phyloP scores from a whole-genome alignment of 805 yeast genomes.

The Teunomyces tritomae region DNA sequence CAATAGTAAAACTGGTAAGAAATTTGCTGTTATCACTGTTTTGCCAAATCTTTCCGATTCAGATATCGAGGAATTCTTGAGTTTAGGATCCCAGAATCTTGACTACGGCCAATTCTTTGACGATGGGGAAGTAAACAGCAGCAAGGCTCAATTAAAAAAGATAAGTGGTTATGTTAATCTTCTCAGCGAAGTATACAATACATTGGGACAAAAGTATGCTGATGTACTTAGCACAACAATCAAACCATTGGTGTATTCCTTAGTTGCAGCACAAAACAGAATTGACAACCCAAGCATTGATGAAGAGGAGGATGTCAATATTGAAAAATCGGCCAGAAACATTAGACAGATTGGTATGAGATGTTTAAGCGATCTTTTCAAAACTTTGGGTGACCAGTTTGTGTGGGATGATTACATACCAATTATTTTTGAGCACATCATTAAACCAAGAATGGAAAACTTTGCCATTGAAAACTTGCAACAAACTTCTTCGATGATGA shows the following conservation, averaged over 20 bases:
- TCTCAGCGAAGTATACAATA: constrained; percentile 51
- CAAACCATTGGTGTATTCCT: constrained; percentile 54
- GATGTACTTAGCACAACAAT: constrained; percentile 49
- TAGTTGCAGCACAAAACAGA: constrained; percentile 51
- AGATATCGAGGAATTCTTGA: constrained; percentile 58
- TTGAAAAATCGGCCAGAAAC: constrained; percentile 49
- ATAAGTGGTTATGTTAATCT: constrained; percentile 65
- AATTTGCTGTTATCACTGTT: constrained; percentile 64
- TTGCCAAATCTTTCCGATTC: constrained; percentile 55
- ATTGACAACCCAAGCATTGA: constrained; percentile 19
- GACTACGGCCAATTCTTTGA: constrained; percentile 34
- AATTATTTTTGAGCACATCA: constrained; percentile 49
- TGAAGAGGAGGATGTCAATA: constrained; percentile 11
- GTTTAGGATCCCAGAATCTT: constrained; percentile 58
- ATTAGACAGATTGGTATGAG: constrained; percentile 69
- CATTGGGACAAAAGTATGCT: constrained; percentile 58
- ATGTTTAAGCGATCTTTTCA: constrained; percentile 57
- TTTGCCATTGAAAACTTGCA: constrained; percentile 80
- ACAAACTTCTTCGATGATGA: constrained; percentile 76
- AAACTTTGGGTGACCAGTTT: constrained; percentile 45
- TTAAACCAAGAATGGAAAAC: constrained; percentile 61
- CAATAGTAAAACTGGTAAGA: constrained; percentile 70
- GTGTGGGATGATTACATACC: constrained; percentile 56
- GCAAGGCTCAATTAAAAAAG: constrained; percentile 41
- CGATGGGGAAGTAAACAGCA: constrained; percentile 11